phyloP scores from a whole-genome alignment of 345 rosid genomes.

The Boechera retrofracta region DNA sequence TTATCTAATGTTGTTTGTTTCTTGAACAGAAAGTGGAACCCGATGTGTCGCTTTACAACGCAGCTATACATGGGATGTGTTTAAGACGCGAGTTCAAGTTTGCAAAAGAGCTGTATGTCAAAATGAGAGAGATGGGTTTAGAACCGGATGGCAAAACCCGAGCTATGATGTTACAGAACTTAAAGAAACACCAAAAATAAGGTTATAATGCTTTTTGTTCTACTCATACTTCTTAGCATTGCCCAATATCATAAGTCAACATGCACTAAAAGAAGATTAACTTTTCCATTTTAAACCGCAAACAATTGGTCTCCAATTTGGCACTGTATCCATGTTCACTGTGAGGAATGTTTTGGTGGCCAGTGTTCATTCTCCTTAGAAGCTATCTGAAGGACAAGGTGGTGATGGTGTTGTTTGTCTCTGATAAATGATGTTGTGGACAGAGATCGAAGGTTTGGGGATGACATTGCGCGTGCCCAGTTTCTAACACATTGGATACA shows the following conservation, averaged over 20 bases:
- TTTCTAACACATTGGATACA: not conserved
- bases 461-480: not conserved
- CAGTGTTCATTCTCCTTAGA: not conserved
- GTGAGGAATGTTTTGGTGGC: not conserved
- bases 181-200: slow-evolving; percentile 41
- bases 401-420: slow-evolving; percentile 2
- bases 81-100: slow-evolving; percentile 60
- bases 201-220: slow-evolving; percentile 12
- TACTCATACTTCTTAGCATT: slow-evolving; percentile 1
- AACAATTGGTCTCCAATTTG: not conserved
- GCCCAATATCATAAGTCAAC: not conserved
- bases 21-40: slow-evolving; percentile 57
- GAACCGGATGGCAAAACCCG: slow-evolving; percentile 75
- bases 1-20: slow-evolving; percentile 15
- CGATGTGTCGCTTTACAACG: slow-evolving; percentile 62
- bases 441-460: not conserved
- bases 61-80: slow-evolving; percentile 80
- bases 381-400: slow-evolving; percentile 3
- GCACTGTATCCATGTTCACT: slow-evolving; percentile 2
- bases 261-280: not conserved
- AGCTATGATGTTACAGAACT: slow-evolving; percentile 77
- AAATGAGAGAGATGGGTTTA: slow-evolving; percentile 63
- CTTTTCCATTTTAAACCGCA: too few species aligned
- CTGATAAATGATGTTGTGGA: not conserved
- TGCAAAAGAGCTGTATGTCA: slow-evolving; percentile 63